These are phyloP conservation scores for Selaginella moellendorffii DNA, from an alignment of 75 land plant genomes.

Conservation along the genomic window DNA sequence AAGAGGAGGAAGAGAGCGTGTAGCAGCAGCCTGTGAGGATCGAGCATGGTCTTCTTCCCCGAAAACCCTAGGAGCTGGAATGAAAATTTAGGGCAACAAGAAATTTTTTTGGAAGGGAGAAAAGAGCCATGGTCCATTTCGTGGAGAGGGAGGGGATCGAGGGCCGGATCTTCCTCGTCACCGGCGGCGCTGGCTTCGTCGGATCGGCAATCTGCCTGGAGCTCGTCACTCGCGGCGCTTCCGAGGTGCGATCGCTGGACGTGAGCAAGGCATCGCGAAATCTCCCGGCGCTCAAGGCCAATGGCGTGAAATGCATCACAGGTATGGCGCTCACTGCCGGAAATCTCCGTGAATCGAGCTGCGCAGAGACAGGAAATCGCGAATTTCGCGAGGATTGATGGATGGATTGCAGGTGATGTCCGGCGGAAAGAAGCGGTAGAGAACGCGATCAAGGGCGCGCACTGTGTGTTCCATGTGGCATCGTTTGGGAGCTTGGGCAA, in stretches of 20 bases:
- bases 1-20: no score
- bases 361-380: no score
- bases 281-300: conserved; percentile 24
- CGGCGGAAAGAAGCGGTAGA: conserved; percentile 42
- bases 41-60: not conserved
- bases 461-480: conserved; percentile 93
- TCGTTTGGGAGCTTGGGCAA: conserved; percentile 86
- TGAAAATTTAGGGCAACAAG: not conserved
- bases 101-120: no score
- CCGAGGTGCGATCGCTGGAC: conserved; percentile 61
- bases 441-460: conserved; percentile 47
- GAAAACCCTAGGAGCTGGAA: not conserved
- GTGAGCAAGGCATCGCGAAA: conserved; percentile 36
- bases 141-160: conserved; percentile 82
- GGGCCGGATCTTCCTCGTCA: conserved; percentile 66
- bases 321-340: no score
- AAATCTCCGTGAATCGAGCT: no score
- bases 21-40: no score
- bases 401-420: conserved; percentile 71
- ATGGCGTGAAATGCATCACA: conserved; percentile 36
- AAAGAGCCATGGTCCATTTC: conserved; percentile 30
- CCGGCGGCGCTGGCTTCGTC: conserved; percentile 74
- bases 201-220: conserved; percentile 78
- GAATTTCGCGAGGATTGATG: no score
- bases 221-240: conserved; percentile 65